Evolutionary conservation across 192 early-diverging fungal species (phyloP).

Genomic region (Coemansia sp.): DNA sequence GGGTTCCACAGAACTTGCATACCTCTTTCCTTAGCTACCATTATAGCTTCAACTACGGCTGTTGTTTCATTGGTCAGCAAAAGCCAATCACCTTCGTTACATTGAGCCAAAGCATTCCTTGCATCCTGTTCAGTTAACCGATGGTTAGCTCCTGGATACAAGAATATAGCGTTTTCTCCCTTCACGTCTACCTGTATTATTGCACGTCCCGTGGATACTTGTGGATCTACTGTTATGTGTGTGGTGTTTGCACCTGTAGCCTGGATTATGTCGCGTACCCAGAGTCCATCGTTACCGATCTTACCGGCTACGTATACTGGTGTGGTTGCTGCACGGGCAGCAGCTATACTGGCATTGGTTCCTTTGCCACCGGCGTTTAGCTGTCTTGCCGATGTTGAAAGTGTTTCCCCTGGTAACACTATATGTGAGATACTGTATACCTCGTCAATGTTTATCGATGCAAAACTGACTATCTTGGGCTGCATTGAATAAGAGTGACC

Average conservation of each 20-base stretch:
- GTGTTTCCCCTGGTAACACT: conserved; percentile 37
- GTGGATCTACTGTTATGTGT: conserved; percentile 53
- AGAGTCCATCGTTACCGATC: conserved; percentile 78
- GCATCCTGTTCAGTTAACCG: conserved; percentile 50
- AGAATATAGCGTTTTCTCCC: conserved; percentile 85
- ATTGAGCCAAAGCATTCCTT: conserved; percentile 49
- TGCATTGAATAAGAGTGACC: conserved; percentile 7
- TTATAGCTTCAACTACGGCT: conserved; percentile 61
- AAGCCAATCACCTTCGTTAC: conserved; percentile 67
- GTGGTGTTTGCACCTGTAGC: conserved; percentile 63
- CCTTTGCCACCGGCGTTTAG: conserved; percentile 57
- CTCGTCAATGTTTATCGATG: conserved; percentile 54
- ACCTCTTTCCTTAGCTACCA: conserved; percentile 52
- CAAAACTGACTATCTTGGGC: conserved; percentile 26
- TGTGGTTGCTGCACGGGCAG: conserved; percentile 64
- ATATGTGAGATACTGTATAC: conserved; percentile 46
- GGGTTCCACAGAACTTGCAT: conserved; percentile 82
- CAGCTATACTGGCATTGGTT: conserved; percentile 85
- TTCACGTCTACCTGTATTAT: conserved; percentile 74
- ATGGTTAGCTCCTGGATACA: conserved; percentile 78
- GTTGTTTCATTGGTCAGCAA: conserved; percentile 88
- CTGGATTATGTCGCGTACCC: conserved; percentile 67
- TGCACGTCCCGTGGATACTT: conserved; percentile 71
- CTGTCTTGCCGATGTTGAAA: conserved; percentile 23
- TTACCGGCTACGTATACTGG: conserved; percentile 69